Evolutionary conservation across 371 early-diverging fungal genomes (phyloP), one percentile per base, ranked within the genome.

Genomic region (Mortierella sp.): DNA sequence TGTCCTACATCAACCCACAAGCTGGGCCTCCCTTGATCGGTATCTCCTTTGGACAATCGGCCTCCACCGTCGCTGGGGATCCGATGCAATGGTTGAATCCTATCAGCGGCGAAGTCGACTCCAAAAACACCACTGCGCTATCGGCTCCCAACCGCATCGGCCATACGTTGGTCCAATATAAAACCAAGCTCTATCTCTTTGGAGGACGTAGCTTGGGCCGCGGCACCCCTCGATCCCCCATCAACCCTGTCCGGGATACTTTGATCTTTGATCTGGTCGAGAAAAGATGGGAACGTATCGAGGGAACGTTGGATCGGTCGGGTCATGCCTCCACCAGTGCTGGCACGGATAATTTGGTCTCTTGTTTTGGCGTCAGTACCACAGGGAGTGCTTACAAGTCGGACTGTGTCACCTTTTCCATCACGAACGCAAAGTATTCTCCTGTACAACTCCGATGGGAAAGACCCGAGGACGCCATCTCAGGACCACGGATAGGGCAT

Each of bases 321-420:
- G 78, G 66, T 7, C 78, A 76, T 45, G 70, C 62, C 21, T 70
- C 78, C 5, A 62, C 62, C 21, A 18, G 52, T 19, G 47, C 62
- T 9, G 66, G 45, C 13, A 21, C 1, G 0, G 70, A 76, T 19
- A 50, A 47, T 1, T 50, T 69, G 14, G 52, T 76, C 0, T 53
- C 70, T 0, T 76, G 78, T 19, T 76, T 43, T 31, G 78, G 78
- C 2, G 49, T 43, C 26, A 58, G 23, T 34, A 14, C 51, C 18
- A n/a, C 58, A 31, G 18, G 28, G n/a, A 16, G 18, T 9, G 21
- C 28, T 14, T 27, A 38, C 30, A 42, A 43, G 7, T 23, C 53
- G 3, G 64, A 60, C 1, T 67, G 70, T 50, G 58, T 62, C 46
- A 48, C 28, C 46, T 69, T 66, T 27, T 50, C 70, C 6, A 21